Conservation (phyloP, 305 asterid genomes). For the Solanum hybrid region DNA sequence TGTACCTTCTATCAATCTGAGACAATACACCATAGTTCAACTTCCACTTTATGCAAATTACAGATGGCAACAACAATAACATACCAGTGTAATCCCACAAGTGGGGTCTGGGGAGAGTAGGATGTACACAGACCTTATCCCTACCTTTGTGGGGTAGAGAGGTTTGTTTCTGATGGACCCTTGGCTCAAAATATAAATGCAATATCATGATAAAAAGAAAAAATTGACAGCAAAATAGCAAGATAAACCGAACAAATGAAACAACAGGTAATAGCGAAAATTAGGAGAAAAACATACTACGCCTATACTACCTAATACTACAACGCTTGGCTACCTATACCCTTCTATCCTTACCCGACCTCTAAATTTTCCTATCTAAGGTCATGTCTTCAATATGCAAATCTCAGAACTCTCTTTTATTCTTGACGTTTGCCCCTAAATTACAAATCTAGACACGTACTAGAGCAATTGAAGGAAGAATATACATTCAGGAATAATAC, state of each 20-base stretch:
- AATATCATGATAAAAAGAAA: neutral
- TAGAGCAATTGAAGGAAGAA: neutral
- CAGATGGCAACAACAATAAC: neutral
- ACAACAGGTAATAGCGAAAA: neutral
- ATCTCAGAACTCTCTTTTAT: neutral
- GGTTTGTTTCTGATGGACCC: neutral
- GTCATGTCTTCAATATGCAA: neutral
- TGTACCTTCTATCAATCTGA: conserved; percentile 84
- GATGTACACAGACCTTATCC: neutral
- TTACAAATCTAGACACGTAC: neutral
- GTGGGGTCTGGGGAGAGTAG: neutral
- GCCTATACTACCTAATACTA: neutral
- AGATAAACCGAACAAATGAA: neutral
- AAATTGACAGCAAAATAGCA: neutral
- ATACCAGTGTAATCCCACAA: neutral
- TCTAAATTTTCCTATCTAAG: neutral
- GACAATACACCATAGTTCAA: conserved; percentile 1
- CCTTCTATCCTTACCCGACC: neutral
- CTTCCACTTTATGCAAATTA: neutral
- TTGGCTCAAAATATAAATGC: neutral
- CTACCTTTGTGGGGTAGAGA: neutral
- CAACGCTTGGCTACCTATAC: neutral
- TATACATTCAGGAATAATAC: neutral
- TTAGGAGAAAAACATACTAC: neutral
- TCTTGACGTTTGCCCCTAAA: neutral